Evolutionary conservation across 2,329 filamentous ascomycete species (phyloP).

Genomic region (Alternaria consortialis): DNA sequence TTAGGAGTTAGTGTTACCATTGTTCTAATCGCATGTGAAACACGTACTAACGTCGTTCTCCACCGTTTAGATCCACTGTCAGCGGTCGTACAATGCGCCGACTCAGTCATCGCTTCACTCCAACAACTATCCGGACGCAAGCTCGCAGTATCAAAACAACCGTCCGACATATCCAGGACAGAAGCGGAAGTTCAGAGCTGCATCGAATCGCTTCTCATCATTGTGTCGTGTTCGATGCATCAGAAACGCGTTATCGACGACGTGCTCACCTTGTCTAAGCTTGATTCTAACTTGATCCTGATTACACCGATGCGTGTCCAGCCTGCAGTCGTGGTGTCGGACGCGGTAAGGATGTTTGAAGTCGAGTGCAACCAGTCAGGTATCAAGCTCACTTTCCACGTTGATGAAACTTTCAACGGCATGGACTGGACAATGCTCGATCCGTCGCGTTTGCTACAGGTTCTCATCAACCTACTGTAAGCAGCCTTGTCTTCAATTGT

Average conservation of each 20-base stretch:
- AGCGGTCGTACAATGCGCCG: conserved; percentile 55
- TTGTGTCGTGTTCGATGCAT: conserved; percentile 50
- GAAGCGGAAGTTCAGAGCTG: conserved; percentile 31
- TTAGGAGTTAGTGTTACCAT: conserved; percentile 16
- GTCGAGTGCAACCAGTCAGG: conserved; percentile 42
- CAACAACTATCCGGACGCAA: conserved; percentile 23
- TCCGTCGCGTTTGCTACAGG: conserved; percentile 38
- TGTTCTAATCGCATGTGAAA: not conserved
- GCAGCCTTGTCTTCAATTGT: conserved; percentile 30
- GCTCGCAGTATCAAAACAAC: not conserved
- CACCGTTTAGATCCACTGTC: conserved; percentile 30
- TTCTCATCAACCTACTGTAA: conserved; percentile 41
- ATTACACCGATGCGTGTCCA: conserved; percentile 39
- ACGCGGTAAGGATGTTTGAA: conserved; percentile 42
- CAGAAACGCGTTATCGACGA: conserved; percentile 54
- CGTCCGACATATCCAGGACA: conserved; percentile 16
- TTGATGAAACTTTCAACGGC: conserved; percentile 52
- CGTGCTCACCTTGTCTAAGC: conserved; percentile 49
- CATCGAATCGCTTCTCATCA: conserved; percentile 46
- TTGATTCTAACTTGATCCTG: conserved; percentile 39
- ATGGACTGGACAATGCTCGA: conserved; percentile 46
- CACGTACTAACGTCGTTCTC: not conserved
- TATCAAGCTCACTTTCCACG: conserved; percentile 51
- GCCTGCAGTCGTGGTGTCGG: conserved; percentile 30
- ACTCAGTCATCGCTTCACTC: conserved; percentile 50